phyloP scores from a whole-genome alignment of 768 basidiomycete genomes.

The Lactifluus volemus region DNA sequence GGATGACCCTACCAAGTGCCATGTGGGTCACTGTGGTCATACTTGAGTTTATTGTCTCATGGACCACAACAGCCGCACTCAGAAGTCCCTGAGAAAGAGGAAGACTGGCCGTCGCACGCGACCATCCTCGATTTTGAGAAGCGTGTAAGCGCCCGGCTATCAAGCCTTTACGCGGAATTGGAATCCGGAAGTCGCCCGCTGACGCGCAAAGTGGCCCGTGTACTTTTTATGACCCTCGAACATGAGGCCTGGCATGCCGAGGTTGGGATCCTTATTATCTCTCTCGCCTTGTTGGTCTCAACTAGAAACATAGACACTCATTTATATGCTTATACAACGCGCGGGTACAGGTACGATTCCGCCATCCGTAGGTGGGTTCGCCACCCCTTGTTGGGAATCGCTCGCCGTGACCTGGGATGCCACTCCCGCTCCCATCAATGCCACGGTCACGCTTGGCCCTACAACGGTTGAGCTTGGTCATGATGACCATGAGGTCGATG shows the following conservation, averaged over 20 bases:
- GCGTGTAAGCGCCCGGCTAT: constrained; percentile 68
- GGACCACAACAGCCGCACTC: constrained; percentile 62
- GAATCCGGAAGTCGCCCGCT: constrained; percentile 40
- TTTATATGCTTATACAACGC: constrained; percentile 90
- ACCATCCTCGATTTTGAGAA: constrained; percentile 69
- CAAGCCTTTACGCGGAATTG: constrained; percentile 65
- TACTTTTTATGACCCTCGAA: constrained; percentile 85
- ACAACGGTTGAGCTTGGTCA: constrained; percentile 63
- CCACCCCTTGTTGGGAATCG: constrained; percentile 59
- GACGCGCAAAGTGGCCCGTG: constrained; percentile 62
- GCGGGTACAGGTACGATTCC: constrained; percentile 71
- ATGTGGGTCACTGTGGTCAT: constrained; percentile 42
- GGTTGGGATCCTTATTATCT: constrained; percentile 26
- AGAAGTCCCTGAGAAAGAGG: constrained; percentile 66
- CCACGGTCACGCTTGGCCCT: constrained; percentile 50
- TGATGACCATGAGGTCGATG: constrained; percentile 71
- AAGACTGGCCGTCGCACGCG: constrained; percentile 77
- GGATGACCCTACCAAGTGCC: constrained; percentile 78
- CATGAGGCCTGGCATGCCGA: constrained; percentile 89
- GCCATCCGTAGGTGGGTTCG: constrained; percentile 66
- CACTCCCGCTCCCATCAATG: constrained; percentile 33
- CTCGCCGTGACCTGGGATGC: constrained; percentile 43
- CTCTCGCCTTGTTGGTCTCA: background rate
- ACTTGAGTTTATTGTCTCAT: background rate
- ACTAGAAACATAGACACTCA: constrained; percentile 46